A percentile compares a stretch with the other conserved stretches of the same genome.
phyloP scores from a whole-genome alignment of 352 stramenopile genomes.

The Globisporangium abappressorium region DNA sequence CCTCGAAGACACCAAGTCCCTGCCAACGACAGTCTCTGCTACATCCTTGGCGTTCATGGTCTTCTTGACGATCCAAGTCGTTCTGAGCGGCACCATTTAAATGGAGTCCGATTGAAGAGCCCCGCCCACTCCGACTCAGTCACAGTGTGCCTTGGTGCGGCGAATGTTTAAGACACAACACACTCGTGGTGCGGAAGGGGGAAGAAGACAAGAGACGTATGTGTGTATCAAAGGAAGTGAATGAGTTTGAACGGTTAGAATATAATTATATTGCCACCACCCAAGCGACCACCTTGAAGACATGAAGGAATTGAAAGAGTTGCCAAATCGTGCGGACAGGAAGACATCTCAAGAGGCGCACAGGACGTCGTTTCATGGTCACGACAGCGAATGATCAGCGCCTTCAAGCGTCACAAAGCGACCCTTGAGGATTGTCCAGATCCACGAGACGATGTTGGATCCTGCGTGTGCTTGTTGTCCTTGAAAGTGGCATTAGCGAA shows the following conservation, averaged over 20 bases:
- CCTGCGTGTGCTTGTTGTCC: neutral
- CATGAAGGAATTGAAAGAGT: neutral
- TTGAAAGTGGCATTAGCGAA: constrained; percentile 1
- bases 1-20: constrained; percentile 81
- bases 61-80: constrained; percentile 81
- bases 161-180: neutral
- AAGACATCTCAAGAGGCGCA: constrained; percentile 1
- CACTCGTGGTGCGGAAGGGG: neutral
- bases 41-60: constrained; percentile 76
- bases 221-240: constrained; percentile 9
- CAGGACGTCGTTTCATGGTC: constrained; percentile 4
- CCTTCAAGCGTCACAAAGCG: neutral
- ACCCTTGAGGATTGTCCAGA: neutral
- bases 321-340: neutral
- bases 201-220: neutral
- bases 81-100: constrained; percentile 51
- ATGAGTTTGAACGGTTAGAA: constrained; percentile 12
- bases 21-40: constrained; percentile 60
- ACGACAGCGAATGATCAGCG: neutral
- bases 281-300: neutral
- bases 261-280: constrained; percentile 13
- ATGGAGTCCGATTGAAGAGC: neutral
- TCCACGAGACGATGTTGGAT: neutral
- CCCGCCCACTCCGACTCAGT: neutral
- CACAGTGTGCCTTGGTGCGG: neutral